Evolutionary conservation across 306 rosid species (phyloP).

Genomic region (Cucumis hystrix): DNA sequence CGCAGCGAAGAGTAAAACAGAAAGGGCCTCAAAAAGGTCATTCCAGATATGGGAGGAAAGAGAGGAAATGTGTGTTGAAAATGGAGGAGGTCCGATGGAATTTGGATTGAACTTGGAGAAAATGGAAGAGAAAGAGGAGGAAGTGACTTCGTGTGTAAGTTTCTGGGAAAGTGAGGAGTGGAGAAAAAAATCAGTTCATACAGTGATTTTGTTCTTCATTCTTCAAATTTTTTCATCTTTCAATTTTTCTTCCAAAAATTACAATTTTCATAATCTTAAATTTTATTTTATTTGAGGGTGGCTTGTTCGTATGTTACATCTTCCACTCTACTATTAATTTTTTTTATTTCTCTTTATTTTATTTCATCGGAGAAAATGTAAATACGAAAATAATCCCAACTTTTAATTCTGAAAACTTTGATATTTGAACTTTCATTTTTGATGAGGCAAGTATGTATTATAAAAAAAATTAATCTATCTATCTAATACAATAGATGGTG

Average conservation of each 20-base stretch:
- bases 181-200: not conserved
- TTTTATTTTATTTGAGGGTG: not conserved
- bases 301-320: not conserved
- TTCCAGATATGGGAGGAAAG: not conserved
- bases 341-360: not conserved
- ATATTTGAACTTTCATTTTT: no score
- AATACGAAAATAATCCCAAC: no score
- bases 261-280: no score
- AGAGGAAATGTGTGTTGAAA: not conserved
- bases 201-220: not conserved
- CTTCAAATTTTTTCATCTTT: not conserved
- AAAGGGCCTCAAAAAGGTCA: constrained; percentile 70
- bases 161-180: not conserved
- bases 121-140: not conserved
- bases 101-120: not conserved
- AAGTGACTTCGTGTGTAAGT: not conserved
- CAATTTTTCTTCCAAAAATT: not conserved
- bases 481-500: no score
- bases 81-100: not conserved
- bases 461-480: no score
- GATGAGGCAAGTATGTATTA: no score
- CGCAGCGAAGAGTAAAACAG: constrained; percentile 37
- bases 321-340: not conserved
- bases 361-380: no score
- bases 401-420: no score